Evolutionary conservation across 1,284 basidiomycete species (phyloP), one percentile per base, ranked within the genome.

Genomic region (Tremellales sp.): DNA sequence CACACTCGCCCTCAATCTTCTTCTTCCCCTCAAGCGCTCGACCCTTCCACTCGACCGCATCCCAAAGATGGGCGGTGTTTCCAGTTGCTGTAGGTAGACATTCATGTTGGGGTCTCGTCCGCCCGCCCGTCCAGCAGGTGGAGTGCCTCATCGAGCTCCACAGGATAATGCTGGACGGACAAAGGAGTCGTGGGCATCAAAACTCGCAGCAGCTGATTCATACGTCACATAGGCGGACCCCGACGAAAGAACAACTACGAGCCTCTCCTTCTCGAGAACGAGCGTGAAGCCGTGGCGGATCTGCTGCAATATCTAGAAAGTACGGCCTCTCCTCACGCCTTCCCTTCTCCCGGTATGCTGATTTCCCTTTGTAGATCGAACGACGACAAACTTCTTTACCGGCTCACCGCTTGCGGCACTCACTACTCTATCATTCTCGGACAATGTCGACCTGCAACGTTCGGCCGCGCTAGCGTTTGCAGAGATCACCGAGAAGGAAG

Each of bases 401-500:
- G 92, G 92, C 44, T 85, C 87, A 22, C 94, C 95, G 16, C 83
- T 99, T 47, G 81, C 85, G 45, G 92, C 95, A 36, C 79, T 98
- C 52, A 97, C 93, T 12, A 98, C 92, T 50, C 85, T 99, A 56
- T 97, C 92, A 13, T 99, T 97, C 77, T 93, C 89, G 27, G 95
- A 98, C 77, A 99, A 99, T 76, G 95, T 99, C 63, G 95, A 98
- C 75, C 79, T 99, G 29, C 95, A 99, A 77, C 84, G 95, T 41
- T 95, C 91, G 58, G 95, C 95, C 2, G 95, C 95, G 4, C 81
- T 99, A 39, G 95, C 95, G 1, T 99, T 98, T 68, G 95, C 95
- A 40, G 95, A 99, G 74, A 99, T 98, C 59, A 99, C 95, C 16
- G 95, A 99, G 78, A 98, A 98, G 77, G 95, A 99, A 75, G 94